Evolutionary conservation across 2,329 filamentous ascomycete species (phyloP), one percentile per base, ranked within the genome.

Genomic region (Penicillium sclerotigenum): DNA sequence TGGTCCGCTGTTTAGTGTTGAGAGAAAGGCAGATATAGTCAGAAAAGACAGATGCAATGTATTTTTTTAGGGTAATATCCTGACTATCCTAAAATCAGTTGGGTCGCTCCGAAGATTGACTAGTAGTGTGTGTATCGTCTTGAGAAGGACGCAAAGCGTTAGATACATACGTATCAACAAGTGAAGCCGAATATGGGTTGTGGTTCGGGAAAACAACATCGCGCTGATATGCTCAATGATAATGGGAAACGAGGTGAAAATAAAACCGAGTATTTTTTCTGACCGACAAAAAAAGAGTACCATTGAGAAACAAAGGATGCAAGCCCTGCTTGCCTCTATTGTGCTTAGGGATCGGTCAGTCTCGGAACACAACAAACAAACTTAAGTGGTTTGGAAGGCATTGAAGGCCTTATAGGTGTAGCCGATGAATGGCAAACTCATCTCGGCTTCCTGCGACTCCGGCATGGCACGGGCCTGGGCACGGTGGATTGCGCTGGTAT

Each of bases 381-480:
- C 60, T 63, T 71, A 77, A 48, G 61, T 76, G 46, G 58, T 68
- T 62, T 79, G 75, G 77, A 87, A 86, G 54, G 83, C 85, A 74
- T 87, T 86, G 76, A 99, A 99, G 59, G 94, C 90, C 85, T 97
- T 99, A 81, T 97, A 99, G 9, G 94, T 96, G 76, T 96, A 96
- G 34, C 91, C 91, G 67, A 96, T 94, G 73, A 96, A 99, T 3
- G 94, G 94, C 77, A 99, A 78, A 77, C 90, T 96, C 85, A 97
- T 92, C 77, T 96, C 93, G 4, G 92, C 91, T 61, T 91, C 87
- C 72, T 96, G 89, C 65, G 93, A 90, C 10, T 82, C 80, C 49
- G 85, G 85, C 67, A 86, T 82, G 58, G 88, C 87, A 61, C 88
- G 83, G 47, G 90, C 90, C 75, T 95, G 90, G 20, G 90, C 90